These are phyloP conservation scores for Mesembryanthemum crystallinum DNA, from an alignment of 148 eudicot genomes.

Conservation along the genomic window DNA sequence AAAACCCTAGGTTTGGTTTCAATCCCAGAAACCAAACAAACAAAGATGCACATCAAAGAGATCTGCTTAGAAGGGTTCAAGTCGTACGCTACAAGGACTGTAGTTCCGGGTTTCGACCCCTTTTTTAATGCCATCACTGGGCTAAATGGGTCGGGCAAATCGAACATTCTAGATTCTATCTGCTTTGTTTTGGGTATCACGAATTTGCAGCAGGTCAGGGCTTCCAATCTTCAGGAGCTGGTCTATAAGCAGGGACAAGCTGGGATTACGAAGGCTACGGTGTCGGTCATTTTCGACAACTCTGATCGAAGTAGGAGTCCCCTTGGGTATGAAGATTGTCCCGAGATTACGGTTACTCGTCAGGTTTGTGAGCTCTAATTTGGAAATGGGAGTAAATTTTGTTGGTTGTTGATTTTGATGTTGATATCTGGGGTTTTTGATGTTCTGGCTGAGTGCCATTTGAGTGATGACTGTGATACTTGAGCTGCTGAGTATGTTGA, in stretches of 20 bases:
- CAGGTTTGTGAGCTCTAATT: constrained; percentile 53
- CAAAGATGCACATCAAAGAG: constrained; percentile 80
- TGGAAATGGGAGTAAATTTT: background rate
- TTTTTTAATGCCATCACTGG: constrained; percentile 94
- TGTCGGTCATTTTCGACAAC: constrained; percentile 77
- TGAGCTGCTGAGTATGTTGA: background rate
- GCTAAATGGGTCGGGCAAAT: constrained; percentile 91
- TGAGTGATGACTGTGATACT: background rate
- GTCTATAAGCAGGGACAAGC: constrained; percentile 99
- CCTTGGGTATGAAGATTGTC: constrained; percentile 78
- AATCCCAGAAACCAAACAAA: constrained; percentile 4
- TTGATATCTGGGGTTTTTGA: background rate
- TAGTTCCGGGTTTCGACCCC: constrained; percentile 85
- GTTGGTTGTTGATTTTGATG: background rate
- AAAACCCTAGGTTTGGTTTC: constrained; percentile 29
- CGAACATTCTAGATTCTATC: constrained; percentile 89
- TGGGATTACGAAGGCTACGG: constrained; percentile 94
- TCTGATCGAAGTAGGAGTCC: constrained; percentile 78
- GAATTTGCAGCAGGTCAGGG: constrained; percentile 94
- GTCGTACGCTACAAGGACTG: constrained; percentile 90
- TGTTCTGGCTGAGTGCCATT: background rate
- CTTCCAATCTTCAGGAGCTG: constrained; percentile 91
- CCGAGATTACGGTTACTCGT: constrained; percentile 90
- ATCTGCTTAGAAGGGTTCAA: constrained; percentile 91
- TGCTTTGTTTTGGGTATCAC: constrained; percentile 95